These are phyloP conservation scores for Saccharum hybrid DNA, from an alignment of 202 grass and related monocot genomes.

Conservation along the genomic window DNA sequence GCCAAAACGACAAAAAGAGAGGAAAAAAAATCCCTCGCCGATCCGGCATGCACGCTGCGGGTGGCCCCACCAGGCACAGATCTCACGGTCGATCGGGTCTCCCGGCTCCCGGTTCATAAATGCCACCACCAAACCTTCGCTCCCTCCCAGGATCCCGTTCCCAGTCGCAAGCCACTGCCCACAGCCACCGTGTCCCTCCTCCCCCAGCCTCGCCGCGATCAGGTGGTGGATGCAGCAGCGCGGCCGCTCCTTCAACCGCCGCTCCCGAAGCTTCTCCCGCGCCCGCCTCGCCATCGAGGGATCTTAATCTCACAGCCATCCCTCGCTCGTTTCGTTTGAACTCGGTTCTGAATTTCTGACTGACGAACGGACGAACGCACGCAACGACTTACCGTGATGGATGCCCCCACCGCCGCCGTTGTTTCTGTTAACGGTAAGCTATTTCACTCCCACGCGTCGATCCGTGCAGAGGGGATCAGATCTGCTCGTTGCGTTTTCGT, in stretches of 20 bases:
- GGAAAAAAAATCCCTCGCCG: neutral
- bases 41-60: neutral
- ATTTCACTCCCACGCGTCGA: neutral
- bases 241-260: slow-evolving; percentile 64
- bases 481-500: slow-evolving; percentile 19
- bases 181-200: neutral
- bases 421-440: slow-evolving; percentile 55
- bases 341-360: neutral
- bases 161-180: neutral
- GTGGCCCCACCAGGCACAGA: slow-evolving; percentile 24
- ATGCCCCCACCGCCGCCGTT: slow-evolving; percentile 40
- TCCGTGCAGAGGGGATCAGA: slow-evolving; percentile 21
- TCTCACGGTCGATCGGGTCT: slow-evolving; percentile 45
- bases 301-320: slow-evolving; percentile 43
- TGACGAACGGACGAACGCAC: slow-evolving; percentile 18
- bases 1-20: slow-evolving; percentile 34
- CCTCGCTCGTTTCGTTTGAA: neutral
- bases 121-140: neutral
- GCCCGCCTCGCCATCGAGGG: slow-evolving; percentile 89
- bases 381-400: slow-evolving; percentile 33
- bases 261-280: slow-evolving; percentile 95
- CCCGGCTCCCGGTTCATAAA: slow-evolving; percentile 40
- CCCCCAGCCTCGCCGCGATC: slow-evolving; percentile 26
- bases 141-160: too few relatives aligned
- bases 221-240: slow-evolving; percentile 73